phyloP scores from a whole-genome alignment of 1,284 basidiomycete species.

The Bjerkandera adusta region DNA sequence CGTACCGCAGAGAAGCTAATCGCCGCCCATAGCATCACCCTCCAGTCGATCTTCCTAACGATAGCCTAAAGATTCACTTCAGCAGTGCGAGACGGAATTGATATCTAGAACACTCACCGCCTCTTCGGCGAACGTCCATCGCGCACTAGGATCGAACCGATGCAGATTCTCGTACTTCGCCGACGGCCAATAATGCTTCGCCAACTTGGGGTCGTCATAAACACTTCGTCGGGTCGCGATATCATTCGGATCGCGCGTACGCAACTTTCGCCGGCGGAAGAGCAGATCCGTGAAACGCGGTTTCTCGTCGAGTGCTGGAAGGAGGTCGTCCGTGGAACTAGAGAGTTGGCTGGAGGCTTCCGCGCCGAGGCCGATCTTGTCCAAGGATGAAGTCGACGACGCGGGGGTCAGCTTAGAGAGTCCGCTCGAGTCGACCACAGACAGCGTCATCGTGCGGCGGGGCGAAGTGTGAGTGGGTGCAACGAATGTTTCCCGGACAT shows the following conservation, averaged over 20 bases:
- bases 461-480: too few species aligned
- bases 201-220: constrained; percentile 39
- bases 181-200: constrained; percentile 51
- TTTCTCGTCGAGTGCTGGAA: constrained; percentile 15
- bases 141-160: constrained; percentile 55
- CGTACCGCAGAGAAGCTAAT: constrained; percentile 50
- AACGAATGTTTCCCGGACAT: too few species aligned
- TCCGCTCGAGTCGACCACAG: too few species aligned
- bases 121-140: constrained; percentile 68
- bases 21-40: constrained; percentile 55
- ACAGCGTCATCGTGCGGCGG: too few species aligned
- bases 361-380: constrained; percentile 3
- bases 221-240: constrained; percentile 22
- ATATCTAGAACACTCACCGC: constrained; percentile 36
- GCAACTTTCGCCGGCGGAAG: constrained; percentile 9
- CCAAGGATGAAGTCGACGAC: constrained; percentile 12
- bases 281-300: constrained; percentile 17
- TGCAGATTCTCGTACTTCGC: constrained; percentile 56
- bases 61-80: constrained; percentile 36
- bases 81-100: not conserved
- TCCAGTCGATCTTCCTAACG: constrained; percentile 52
- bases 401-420: too few species aligned
- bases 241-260: constrained; percentile 14
- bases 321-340: constrained; percentile 9
- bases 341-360: not conserved